phyloP scores from a whole-genome alignment of 2,329 filamentous ascomycete species.

The Penicillium occitanis region DNA sequence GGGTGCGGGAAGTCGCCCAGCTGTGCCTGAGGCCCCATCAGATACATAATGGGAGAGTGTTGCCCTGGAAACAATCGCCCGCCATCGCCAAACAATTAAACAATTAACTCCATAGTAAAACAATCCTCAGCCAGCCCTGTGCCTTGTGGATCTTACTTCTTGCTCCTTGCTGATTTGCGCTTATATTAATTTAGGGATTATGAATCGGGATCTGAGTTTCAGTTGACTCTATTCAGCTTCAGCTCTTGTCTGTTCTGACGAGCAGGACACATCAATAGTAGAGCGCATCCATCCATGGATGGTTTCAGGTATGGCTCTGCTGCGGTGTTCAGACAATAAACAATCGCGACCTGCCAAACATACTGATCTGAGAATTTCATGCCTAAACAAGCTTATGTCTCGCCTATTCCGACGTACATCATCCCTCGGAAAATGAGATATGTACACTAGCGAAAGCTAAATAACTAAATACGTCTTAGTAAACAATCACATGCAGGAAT shows the following conservation, averaged over 20 bases:
- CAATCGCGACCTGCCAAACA: not conserved
- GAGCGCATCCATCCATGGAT: not conserved
- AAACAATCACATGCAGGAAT: not conserved
- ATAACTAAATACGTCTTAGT: not conserved
- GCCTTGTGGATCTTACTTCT: constrained; percentile 3
- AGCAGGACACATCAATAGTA: not conserved
- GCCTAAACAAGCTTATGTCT: not conserved
- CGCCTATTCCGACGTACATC: not conserved
- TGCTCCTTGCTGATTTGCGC: constrained; percentile 15
- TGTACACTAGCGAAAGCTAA: not conserved
- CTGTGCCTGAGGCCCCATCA: constrained; percentile 6
- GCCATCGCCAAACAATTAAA: not conserved
- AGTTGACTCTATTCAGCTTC: not conserved
- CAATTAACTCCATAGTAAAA: not conserved
- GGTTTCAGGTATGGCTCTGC: not conserved
- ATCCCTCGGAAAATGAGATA: constrained; percentile 4
- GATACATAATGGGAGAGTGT: not conserved
- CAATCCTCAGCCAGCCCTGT: constrained; percentile 20
- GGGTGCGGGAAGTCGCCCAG: not conserved
- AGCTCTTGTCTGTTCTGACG: not conserved
- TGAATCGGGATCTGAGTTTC: not conserved
- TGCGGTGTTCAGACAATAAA: not conserved
- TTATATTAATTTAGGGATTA: not conserved
- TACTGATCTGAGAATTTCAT: not conserved
- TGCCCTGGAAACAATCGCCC: constrained; percentile 20